Base-by-base conservation (phyloP, 352 stramenopile genomes). In the Hyaloperonospora brassicae region DNA sequence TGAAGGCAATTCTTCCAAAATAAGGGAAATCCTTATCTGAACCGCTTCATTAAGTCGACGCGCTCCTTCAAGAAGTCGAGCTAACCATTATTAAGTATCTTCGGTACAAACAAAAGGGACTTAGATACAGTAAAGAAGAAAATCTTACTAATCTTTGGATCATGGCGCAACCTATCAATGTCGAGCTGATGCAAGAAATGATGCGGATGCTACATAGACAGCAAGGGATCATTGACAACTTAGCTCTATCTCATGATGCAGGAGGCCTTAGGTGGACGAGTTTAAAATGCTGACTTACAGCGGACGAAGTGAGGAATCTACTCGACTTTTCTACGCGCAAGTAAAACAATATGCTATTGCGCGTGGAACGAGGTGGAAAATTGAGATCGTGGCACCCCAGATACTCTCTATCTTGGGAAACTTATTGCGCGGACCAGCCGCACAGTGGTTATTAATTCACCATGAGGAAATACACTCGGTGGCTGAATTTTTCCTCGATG, bases 281-380 rank as follows among this genome's bases (percentile, higher is more conserved):
- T 42, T 42, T 4, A 42, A 21, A 42, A 42, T 42, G 36, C 36
- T 11, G n/a, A 42, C 36, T 21, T 42, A 42, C 36, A 14, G 36
- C n/a, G 36, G 36, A 42, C 36, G 36, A 42, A 42, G 36, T 42
- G 36, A 21, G 11, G 36, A 42, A 42, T 42, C 36, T 12, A 11
- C 5, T 42, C 36, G 36, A 42, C 36, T 42, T 21, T 42, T 42
- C 36, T 42, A 42, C 36, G n/a, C n/a, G 36, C 36, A 42, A 42
- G 36, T 42, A 5, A 42, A 42, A 21, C 36, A 42, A 42, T 21
- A 12, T 21, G 5, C 14, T 42, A 12, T 21, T 21, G 36, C 36
- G n/a, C 36, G 36, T 42, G 36, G 36, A 42, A 42, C 36, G 11
- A 42, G 36, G n/a, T 21, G 36, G 36, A 42, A 5, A 21, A 42